A percentile compares a stretch with the other conserved stretches of the same genome.
These are phyloP conservation scores for Cercospora sesami DNA, from an alignment of 2,329 filamentous ascomycete species.

Conservation along the genomic window DNA sequence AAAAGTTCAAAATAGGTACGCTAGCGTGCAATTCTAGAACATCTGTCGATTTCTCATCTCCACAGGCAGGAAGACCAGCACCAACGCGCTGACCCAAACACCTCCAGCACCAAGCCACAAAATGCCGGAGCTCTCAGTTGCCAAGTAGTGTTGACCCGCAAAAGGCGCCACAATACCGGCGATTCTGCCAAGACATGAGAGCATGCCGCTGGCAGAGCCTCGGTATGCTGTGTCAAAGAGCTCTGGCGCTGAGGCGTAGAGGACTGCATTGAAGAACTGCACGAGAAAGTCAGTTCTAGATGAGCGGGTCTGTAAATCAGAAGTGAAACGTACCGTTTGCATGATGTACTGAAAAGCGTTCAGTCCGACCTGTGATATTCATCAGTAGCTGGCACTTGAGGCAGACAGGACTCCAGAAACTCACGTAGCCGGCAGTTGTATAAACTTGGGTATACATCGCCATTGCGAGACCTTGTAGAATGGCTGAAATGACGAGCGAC, in stretches of 20 bases:
- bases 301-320: background rate
- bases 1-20: no score
- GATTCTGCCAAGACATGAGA: slow-evolving; percentile 20
- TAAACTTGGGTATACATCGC: slow-evolving; percentile 51
- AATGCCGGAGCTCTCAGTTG: slow-evolving; percentile 12
- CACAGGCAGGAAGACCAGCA: slow-evolving; percentile 20
- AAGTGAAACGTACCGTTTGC: slow-evolving; percentile 44
- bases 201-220: slow-evolving; percentile 53
- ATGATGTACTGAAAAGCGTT: slow-evolving; percentile 57
- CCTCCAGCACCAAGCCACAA: slow-evolving; percentile 20
- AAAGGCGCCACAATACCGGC: slow-evolving; percentile 22
- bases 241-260: slow-evolving; percentile 56
- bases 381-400: no score
- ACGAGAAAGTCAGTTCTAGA: background rate
- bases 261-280: slow-evolving; percentile 49
- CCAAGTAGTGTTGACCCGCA: slow-evolving; percentile 15
- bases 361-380: slow-evolving; percentile 25
- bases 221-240: slow-evolving; percentile 52
- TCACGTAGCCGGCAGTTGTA: slow-evolving; percentile 50
- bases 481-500: slow-evolving; percentile 48
- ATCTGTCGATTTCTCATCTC: slow-evolving; percentile 24
- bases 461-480: slow-evolving; percentile 48
- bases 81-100: slow-evolving; percentile 19
- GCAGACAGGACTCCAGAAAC: slow-evolving; percentile 21
- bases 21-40: slow-evolving; percentile 5